Base-by-base conservation (phyloP, 1,284 basidiomycete genomes). In the Singerocomus inundabilis region DNA sequence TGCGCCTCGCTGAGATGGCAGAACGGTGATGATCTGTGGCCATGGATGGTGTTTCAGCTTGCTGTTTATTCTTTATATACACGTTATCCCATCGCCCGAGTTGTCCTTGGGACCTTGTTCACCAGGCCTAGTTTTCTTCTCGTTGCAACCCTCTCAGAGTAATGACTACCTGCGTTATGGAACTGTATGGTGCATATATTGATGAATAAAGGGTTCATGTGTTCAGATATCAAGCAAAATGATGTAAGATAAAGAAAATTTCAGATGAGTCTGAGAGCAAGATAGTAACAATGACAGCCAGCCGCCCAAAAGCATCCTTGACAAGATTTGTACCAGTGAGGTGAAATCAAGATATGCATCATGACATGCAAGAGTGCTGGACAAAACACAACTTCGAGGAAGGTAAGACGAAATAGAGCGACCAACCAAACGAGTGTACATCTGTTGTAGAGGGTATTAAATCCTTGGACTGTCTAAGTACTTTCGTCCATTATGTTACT, bases 1-100 rank as follows among this genome's bases (percentile, higher is more conserved):
- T 90, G 61, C 71, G 87, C 50, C 59, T 77, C 33, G 66, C 71
- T 4, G 79, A 82, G 59, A 74, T 81, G 72, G 32, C 9, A 12
- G 28, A 38, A 11, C 30, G 44, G 6, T 61, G 42, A 58, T 41
- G 6, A 2, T 12, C 18, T 36, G 16, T 5, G 4, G 7, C 6
- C 26, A 10, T 9, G 36, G 33, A 45, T 37, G 2, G 10, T 7
- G 3, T 36, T 16, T 15, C 24, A 21, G n/a, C 24, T 16, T 18
- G 6, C 26, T 46, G 29, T 59, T 40, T 46, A 52, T 52, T 52
- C 1, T 11, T 10, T 36, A 50, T 31, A 31, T 12, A 6, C 9
- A 12, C 37, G 11, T 39, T 3, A 28, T 34, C 9, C 9, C 46
- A 25, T 41, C 21, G 16, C 16, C 18, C 46, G 36, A 10, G 4